These are phyloP conservation scores for Austroboletus olivaceoglutinosus DNA, from an alignment of 1,284 basidiomycete species.

Conservation along the genomic window DNA sequence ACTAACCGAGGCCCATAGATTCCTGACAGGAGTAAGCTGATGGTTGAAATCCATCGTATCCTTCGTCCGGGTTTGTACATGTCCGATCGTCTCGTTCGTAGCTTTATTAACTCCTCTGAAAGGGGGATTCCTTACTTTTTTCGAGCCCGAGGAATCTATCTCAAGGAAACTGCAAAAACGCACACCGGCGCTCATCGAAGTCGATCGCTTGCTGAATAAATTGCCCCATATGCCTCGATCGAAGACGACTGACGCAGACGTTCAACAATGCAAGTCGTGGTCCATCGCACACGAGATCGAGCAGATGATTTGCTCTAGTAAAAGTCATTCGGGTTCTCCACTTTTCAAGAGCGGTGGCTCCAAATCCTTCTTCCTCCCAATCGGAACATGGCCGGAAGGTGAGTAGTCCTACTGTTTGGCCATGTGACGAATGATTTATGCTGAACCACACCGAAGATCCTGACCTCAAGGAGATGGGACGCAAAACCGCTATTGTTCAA, in stretches of 20 bases:
- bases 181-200: conserved; percentile 3
- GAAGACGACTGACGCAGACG: background rate
- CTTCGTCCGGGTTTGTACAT: conserved; percentile 3
- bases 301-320: background rate
- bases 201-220: conserved; percentile 5
- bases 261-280: conserved; percentile 3
- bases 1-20: background rate
- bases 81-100: background rate
- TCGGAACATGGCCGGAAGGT: conserved; percentile 7
- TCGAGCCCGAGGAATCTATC: conserved; percentile 5
- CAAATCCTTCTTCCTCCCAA: conserved; percentile 5
- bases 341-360: conserved; percentile 1
- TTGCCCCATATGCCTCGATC: conserved; percentile 8
- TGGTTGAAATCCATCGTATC: conserved; percentile 5
- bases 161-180: conserved; percentile 2
- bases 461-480: conserved; percentile 4
- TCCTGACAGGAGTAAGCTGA: conserved; percentile 2
- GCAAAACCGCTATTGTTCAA: conserved; percentile 5
- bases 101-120: background rate
- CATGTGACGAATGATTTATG: background rate
- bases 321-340: background rate
- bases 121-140: conserved; percentile 5
- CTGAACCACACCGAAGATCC: background rate
- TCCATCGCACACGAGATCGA: conserved; percentile 4
- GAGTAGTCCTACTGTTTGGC: background rate